Evolutionary conservation across 176 grass and related monocot genomes (phyloP).

Genomic region (Zoysia pacifica): DNA sequence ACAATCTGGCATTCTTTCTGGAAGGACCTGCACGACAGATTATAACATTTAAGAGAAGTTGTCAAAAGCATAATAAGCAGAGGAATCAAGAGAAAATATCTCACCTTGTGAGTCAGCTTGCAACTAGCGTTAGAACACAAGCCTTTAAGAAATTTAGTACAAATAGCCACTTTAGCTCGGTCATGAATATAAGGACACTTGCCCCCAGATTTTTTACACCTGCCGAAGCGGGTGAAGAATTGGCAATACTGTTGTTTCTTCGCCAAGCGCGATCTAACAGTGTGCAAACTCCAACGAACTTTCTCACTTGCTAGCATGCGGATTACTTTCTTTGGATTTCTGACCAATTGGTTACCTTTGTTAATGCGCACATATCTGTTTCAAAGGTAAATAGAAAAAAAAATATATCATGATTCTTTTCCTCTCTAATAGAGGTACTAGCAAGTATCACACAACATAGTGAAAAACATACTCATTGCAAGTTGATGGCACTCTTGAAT

Average conservation of each 20-base stretch:
- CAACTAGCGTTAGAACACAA: slow-evolving; percentile 74
- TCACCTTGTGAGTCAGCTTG: slow-evolving; percentile 96
- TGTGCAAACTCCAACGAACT: slow-evolving; percentile 94
- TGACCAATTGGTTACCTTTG: slow-evolving; percentile 95
- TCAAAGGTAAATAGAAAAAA: slow-evolving; percentile 11
- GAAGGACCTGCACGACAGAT: slow-evolving; percentile 67
- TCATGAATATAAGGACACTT: slow-evolving; percentile 91
- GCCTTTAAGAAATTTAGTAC: slow-evolving; percentile 97
- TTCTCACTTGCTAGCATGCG: slow-evolving; percentile 95
- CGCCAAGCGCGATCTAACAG: slow-evolving; percentile 67
- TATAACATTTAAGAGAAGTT: slow-evolving; percentile 40
- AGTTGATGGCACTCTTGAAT: slow-evolving; percentile 48
- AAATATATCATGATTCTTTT: slow-evolving; percentile 1
- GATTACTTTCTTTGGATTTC: slow-evolving; percentile 86
- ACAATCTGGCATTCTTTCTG: slow-evolving; percentile 98
- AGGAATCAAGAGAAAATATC: slow-evolving; percentile 46
- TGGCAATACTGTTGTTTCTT: slow-evolving; percentile 91
- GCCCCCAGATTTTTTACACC: slow-evolving; percentile 70
- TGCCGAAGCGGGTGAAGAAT: slow-evolving; percentile 90
- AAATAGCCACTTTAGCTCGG: slow-evolving; percentile 87
- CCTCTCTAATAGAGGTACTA: slow-evolving; percentile 5
- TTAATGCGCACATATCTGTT: slow-evolving; percentile 82
- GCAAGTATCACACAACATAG: slow-evolving; percentile 19
- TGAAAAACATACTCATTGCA: slow-evolving; percentile 68
- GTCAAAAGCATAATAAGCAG: slow-evolving; percentile 30